Evolutionary conservation across 495 filamentous ascomycete genomes (phyloP).

Genomic region (Trichoderma orchidacearum): DNA sequence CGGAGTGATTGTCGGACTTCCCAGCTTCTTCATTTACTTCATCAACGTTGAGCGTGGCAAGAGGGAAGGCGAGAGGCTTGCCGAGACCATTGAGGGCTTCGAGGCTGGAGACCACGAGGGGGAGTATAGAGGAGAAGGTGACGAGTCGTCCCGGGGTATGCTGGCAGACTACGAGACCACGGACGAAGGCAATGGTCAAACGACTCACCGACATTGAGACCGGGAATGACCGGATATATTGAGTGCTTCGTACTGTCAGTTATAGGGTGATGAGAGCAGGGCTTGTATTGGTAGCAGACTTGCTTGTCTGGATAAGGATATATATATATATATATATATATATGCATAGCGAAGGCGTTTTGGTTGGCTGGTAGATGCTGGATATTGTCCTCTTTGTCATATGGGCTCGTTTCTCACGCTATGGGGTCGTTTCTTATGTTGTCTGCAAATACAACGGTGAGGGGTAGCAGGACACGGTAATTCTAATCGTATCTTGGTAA

Average conservation of each 20-base stretch:
- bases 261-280: no score
- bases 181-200: slow-evolving; percentile 9
- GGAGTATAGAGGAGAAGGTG: slow-evolving; percentile 8
- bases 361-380: neutral
- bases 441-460: neutral
- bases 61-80: slow-evolving; percentile 58
- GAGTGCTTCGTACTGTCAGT: no score
- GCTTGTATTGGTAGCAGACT: neutral
- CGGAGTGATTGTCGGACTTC: slow-evolving; percentile 66
- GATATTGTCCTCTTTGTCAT: neutral
- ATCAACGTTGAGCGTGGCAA: slow-evolving; percentile 87
- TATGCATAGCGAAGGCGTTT: slow-evolving; percentile 34
- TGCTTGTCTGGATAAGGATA: neutral
- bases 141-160: slow-evolving; percentile 13
- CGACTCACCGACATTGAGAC: neutral
- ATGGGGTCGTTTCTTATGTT: neutral
- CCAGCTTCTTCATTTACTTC: slow-evolving; percentile 69
- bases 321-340: slow-evolving; percentile 3
- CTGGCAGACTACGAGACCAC: slow-evolving; percentile 18
- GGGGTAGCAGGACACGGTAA: no score
- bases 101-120: slow-evolving; percentile 10
- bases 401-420: neutral
- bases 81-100: slow-evolving; percentile 49
- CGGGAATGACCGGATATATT: neutral
- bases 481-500: no score